Percentiles rank a stretch among this genome's conserved stretches.
phyloP scores from a whole-genome alignment of 345 rosid genomes.

The Gossypium thurberi region DNA sequence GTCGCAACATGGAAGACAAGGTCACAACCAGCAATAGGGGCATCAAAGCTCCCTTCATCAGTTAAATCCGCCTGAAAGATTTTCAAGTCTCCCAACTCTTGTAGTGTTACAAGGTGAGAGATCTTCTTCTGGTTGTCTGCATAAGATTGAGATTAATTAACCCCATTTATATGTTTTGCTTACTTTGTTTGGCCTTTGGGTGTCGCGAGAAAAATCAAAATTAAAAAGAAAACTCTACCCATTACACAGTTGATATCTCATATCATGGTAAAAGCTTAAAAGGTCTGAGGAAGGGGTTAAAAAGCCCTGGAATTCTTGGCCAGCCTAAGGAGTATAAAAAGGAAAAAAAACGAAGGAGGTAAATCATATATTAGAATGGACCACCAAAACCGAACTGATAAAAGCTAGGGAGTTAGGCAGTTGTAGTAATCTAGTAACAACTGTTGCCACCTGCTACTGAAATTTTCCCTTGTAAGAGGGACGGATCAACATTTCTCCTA shows the following conservation, averaged over 20 bases:
- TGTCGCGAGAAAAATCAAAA: no score
- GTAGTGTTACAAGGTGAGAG: conserved; percentile 43
- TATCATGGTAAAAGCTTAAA: background rate
- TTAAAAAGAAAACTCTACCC: no score
- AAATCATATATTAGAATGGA: no score
- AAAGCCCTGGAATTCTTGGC: no score
- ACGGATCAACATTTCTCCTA: background rate
- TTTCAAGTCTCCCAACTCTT: conserved; percentile 55
- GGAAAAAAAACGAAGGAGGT: no score
- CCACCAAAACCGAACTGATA: background rate
- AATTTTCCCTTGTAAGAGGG: background rate
- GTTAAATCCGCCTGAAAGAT: conserved; percentile 68
- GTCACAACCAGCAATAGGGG: conserved; percentile 53
- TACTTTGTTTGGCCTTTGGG: background rate
- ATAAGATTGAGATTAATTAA: background rate
- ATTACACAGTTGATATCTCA: background rate
- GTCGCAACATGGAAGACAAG: conserved; percentile 90
- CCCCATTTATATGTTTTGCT: background rate
- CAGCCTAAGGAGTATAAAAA: no score
- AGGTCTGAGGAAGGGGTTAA: no score
- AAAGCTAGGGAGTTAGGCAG: background rate
- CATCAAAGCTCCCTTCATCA: conserved; percentile 54
- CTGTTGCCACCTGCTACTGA: background rate
- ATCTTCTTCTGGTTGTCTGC: conserved; percentile 61
- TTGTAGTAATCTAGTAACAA: background rate